A percentile compares a stretch with the other conserved stretches of the same genome.
These are phyloP conservation scores for Podosphaera fusca DNA, from an alignment of 2,329 filamentous ascomycete genomes.

Conservation along the genomic window DNA sequence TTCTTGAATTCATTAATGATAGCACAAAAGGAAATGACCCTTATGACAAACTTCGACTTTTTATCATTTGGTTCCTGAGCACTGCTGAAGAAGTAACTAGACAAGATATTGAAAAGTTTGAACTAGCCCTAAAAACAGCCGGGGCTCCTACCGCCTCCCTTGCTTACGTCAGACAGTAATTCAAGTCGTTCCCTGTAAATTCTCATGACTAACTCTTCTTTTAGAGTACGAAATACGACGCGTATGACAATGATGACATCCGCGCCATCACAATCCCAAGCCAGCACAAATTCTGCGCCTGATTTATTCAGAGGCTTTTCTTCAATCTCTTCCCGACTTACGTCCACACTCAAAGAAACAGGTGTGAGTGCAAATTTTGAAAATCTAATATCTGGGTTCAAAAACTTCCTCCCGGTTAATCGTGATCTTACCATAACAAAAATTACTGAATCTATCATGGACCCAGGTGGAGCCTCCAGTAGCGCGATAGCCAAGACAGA, in stretches of 20 bases:
- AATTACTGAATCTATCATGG: slow-evolving; percentile 96
- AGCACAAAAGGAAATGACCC: slow-evolving; percentile 61
- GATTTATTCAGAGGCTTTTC: slow-evolving; percentile 88
- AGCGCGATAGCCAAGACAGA: slow-evolving; percentile 92
- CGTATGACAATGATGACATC: slow-evolving; percentile 97
- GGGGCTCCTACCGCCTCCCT: slow-evolving; percentile 59
- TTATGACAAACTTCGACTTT: slow-evolving; percentile 73
- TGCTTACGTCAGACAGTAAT: slow-evolving; percentile 66
- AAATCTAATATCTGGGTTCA: slow-evolving; percentile 82
- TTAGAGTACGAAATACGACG: slow-evolving; percentile 69
- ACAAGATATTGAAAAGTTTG: slow-evolving; percentile 64
- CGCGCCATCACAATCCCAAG: slow-evolving; percentile 36
- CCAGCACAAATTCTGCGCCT: slow-evolving; percentile 32
- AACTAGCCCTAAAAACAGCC: slow-evolving; percentile 54
- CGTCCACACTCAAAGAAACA: slow-evolving; percentile 81
- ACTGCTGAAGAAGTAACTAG: slow-evolving; percentile 73
- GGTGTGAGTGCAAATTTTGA: slow-evolving; percentile 74
- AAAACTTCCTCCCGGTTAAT: slow-evolving; percentile 92
- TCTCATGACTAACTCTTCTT: slow-evolving; percentile 1
- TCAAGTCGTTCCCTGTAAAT: slow-evolving; percentile 5
- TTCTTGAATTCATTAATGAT: slow-evolving; percentile 69
- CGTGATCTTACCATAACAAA: slow-evolving; percentile 92
- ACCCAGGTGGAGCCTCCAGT: slow-evolving; percentile 69
- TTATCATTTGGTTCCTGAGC: slow-evolving; percentile 92
- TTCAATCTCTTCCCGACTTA: slow-evolving; percentile 73